A percentile compares a stretch with the other conserved stretches of the same genome.
Evolutionary conservation across 148 eudicot genomes (phyloP).

Genomic region (Selenicereus undatus): DNA sequence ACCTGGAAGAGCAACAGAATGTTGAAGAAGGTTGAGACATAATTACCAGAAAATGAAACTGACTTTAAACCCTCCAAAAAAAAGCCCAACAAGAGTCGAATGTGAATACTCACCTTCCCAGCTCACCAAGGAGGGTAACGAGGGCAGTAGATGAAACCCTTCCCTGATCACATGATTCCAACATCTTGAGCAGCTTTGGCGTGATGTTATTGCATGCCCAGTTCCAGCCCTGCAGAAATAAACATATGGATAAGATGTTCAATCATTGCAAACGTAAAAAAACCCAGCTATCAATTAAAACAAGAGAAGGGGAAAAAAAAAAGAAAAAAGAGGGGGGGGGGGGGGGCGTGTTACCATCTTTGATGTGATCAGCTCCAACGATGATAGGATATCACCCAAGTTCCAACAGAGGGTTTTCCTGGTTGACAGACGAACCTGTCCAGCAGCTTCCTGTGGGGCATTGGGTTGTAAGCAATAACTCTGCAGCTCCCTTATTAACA

Average conservation of each 20-base stretch:
- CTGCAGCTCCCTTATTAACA: conserved; percentile 50
- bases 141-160: conserved; percentile 30
- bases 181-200: conserved; percentile 36
- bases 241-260: neutral
- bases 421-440: conserved; percentile 12
- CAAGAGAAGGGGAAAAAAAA: neutral
- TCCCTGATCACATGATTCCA: conserved; percentile 38
- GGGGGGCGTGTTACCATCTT: conserved; percentile 48
- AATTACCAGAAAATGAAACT: neutral
- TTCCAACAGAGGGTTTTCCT: conserved; percentile 14
- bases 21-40: neutral
- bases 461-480: conserved; percentile 11
- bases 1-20: conserved; percentile 29
- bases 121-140: conserved; percentile 49
- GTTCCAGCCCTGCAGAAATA: conserved; percentile 54
- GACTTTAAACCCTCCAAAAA: too few species aligned
- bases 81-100: neutral
- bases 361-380: conserved; percentile 66
- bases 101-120: conserved; percentile 57
- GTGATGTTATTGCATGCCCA: conserved; percentile 51
- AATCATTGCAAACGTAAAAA: neutral
- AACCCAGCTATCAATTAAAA: neutral
- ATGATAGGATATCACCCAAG: conserved; percentile 49
- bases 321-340: too few species aligned
- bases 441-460: conserved; percentile 15